Base-by-base conservation (phyloP, 2,329 filamentous ascomycete species). In the Arachnopeziza araneosa region DNA sequence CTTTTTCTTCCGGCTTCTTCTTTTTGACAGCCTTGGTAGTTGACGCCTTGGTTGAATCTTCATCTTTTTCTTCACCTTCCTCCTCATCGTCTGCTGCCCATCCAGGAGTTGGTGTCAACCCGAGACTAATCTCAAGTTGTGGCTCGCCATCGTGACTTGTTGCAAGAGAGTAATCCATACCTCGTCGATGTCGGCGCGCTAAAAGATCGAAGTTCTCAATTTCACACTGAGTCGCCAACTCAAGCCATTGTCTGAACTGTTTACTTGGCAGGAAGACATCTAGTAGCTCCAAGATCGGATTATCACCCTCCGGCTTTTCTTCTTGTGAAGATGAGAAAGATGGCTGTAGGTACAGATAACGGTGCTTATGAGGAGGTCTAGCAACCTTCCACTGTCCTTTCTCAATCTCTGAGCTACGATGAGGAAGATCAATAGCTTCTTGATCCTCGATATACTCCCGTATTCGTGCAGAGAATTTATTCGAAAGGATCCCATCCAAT, bases 321-420 rank as follows among this genome's bases (percentile, higher is more conserved):
- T 59, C 22, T 49, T 60, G 26, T 30, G 56, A 52, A 54, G 50
- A 23, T 26, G 57, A 75, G 12, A 24, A 75, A 55, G 70, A 79
- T 66, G 76, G 78, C 67, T 91, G 86, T 61, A 90, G 83, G 75
- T 95, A 99, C 1, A 96, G 79, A 73, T 89, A 99, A 17, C 93
- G 90, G 72, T 97, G 92, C 78, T 99, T 99, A 77, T 99, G 93
- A 0, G 95, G 95, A 49, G 95, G 95, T 32, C 85, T 83, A 7
- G 95, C 90, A 9, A 96, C 88, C 62, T 81, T 84, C 90, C 90
- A 95, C 0, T 77, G 75, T 50, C 76, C 76, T 52, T 79, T 79
- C 69, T 87, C 83, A 61, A 89, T 85, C 60, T 82, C 80, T 0
- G 74, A 70, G 52, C 81, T 84, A 19, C 76, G 73, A 1, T 73